A percentile compares a stretch with the other conserved stretches of the same genome.
Conservation (phyloP, 2,329 filamentous ascomycete genomes). For the Boeremia lycopersici region DNA sequence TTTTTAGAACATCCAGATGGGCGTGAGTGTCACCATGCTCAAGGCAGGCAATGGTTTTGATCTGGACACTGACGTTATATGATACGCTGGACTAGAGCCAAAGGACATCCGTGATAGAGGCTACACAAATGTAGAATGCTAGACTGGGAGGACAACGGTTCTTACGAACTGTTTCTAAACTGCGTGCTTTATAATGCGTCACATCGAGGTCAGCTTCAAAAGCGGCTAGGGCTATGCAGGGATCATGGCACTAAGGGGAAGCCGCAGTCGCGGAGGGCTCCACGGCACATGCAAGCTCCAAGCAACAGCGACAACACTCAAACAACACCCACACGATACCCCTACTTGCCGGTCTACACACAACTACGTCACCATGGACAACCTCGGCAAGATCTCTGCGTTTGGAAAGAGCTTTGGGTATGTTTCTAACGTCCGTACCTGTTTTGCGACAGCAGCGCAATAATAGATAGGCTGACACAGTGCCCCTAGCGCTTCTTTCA, state of each 20-base stretch:
- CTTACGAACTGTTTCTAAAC: no score
- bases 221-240: conserved; percentile 21
- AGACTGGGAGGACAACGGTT: no score
- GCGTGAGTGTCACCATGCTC: no score
- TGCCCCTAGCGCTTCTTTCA: conserved; percentile 76
- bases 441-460: conserved; percentile 16
- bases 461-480: conserved; percentile 45
- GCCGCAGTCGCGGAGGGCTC: conserved; percentile 18
- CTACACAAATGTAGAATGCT: not conserved
- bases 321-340: conserved; percentile 12
- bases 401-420: conserved; percentile 75
- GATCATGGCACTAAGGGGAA: conserved; percentile 22
- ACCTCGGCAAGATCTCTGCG: conserved; percentile 73
- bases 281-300: conserved; percentile 36
- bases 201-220: not conserved
- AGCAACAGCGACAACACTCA: conserved; percentile 21
- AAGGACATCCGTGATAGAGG: no score
- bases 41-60: no score
- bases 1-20: no score
- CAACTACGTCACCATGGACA: conserved; percentile 62
- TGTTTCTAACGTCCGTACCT: conserved; percentile 31
- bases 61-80: no score
- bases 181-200: no score
- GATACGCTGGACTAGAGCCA: no score
- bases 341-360: not conserved